Conservation (phyloP, 768 basidiomycete genomes). For the Candolleomyces eurysporus region DNA sequence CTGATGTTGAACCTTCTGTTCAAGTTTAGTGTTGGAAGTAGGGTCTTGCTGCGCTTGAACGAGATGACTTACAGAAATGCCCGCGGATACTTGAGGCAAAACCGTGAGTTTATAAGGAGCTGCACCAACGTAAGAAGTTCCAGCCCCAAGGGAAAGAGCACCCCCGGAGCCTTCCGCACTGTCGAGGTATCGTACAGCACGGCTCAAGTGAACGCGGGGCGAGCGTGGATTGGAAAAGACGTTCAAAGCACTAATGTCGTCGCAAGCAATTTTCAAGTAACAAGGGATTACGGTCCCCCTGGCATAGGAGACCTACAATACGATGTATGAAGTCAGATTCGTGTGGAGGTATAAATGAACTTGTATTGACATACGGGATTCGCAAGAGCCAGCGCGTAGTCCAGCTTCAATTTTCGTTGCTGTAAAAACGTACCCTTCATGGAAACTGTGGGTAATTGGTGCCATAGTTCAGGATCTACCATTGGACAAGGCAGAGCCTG, state of each 20-base stretch:
- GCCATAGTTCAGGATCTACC: not conserved
- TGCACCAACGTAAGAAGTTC: not conserved
- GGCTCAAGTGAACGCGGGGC: slow-evolving; percentile 16
- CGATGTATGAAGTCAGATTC: not conserved
- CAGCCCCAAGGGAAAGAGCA: not conserved
- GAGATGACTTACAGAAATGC: no score
- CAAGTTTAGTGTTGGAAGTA: no score
- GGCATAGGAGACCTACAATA: slow-evolving; percentile 25
- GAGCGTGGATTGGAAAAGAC: slow-evolving; percentile 18
- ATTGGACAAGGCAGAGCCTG: not conserved
- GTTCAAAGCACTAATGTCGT: slow-evolving; percentile 22
- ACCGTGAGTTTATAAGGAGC: not conserved
- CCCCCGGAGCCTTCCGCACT: not conserved
- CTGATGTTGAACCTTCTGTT: no score
- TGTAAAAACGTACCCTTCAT: not conserved
- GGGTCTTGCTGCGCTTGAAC: no score
- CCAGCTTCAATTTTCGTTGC: not conserved
- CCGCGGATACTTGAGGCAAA: not conserved
- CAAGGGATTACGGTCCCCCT: slow-evolving; percentile 31
- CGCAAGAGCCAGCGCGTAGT: slow-evolving; percentile 21
- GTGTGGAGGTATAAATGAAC: not conserved
- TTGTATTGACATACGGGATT: slow-evolving; percentile 20
- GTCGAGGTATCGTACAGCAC: slow-evolving; percentile 15
- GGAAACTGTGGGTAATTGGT: not conserved
- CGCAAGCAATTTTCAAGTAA: slow-evolving; percentile 20